Percentiles rank a stretch among this genome's conserved stretches.
Evolutionary conservation across 1,139 yeast species (phyloP).

Genomic region (Candida anutae): DNA sequence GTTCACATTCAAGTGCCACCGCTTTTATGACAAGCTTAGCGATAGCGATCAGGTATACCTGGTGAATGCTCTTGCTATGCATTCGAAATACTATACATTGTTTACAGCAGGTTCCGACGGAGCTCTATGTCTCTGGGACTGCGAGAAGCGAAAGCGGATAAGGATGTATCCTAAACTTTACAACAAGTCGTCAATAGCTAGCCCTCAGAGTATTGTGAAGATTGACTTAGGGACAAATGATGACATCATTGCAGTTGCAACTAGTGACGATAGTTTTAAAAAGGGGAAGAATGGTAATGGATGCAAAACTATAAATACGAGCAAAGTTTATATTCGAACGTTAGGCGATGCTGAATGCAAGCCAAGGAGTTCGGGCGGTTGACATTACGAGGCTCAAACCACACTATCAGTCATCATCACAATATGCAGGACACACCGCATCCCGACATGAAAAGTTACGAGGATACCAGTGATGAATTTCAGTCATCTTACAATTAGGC

Average conservation of each 20-base stretch:
- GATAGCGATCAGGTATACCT: slow-evolving; percentile 66
- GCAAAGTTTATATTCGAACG: slow-evolving; percentile 7
- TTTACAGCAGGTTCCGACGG: slow-evolving; percentile 82
- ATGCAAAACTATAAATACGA: slow-evolving; percentile 9
- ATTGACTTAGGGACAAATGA: slow-evolving; percentile 31
- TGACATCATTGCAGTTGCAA: slow-evolving; percentile 46
- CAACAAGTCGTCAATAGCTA: slow-evolving; percentile 4
- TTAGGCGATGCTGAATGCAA: slow-evolving; percentile 1
- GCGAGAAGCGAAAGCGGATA: slow-evolving; percentile 50
- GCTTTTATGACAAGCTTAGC: slow-evolving; percentile 32
- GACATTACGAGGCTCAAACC: too few relatives aligned
- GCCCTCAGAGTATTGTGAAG: slow-evolving; percentile 36
- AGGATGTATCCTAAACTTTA: slow-evolving; percentile 49
- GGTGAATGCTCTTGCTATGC: slow-evolving; percentile 60
- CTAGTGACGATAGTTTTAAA: slow-evolving; percentile 45
- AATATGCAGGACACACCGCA: too few relatives aligned
- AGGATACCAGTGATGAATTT: too few relatives aligned
- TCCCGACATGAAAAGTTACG: too few relatives aligned
- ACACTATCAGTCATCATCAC: too few relatives aligned
- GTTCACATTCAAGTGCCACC: slow-evolving; percentile 83
- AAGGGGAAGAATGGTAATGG: too few relatives aligned
- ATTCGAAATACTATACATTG: slow-evolving; percentile 30
- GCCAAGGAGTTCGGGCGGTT: not conserved
- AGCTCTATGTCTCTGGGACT: slow-evolving; percentile 72
- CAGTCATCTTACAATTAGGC: too few relatives aligned